Evolutionary conservation across 2,329 filamentous ascomycete genomes (phyloP).

Genomic region (Emergomyces pasteurianus): DNA sequence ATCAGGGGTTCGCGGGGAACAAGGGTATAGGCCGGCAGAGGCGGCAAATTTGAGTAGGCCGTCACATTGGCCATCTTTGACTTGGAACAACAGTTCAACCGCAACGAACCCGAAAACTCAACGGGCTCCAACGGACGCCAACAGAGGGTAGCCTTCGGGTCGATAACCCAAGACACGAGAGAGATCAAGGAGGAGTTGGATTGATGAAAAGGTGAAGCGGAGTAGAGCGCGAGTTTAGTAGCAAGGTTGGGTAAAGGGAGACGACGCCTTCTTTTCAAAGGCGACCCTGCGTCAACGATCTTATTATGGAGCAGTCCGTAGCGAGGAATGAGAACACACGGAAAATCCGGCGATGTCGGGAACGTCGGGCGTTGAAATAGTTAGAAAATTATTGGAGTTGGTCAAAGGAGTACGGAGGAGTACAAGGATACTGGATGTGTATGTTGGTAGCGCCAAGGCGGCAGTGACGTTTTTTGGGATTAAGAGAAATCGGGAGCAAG

Average conservation of each 20-base stretch:
- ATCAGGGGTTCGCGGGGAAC: conserved; percentile 59
- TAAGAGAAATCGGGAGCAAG: not conserved
- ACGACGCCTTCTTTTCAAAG: not conserved
- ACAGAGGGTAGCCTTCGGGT: not conserved
- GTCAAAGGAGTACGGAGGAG: no score
- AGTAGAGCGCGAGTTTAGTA: not conserved
- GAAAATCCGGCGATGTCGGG: not conserved
- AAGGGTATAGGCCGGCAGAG: conserved; percentile 71
- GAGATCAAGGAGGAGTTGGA: not conserved
- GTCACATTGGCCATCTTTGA: conserved; percentile 20
- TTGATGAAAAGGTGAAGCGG: not conserved
- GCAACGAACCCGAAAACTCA: not conserved
- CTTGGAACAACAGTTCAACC: not conserved
- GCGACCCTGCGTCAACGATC: not conserved
- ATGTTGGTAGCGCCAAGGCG: not conserved
- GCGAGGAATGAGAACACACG: not conserved
- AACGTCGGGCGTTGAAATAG: no score
- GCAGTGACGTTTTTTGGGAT: no score
- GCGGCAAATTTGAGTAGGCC: conserved; percentile 52
- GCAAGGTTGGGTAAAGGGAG: not conserved
- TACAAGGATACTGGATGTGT: no score
- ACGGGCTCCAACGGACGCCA: not conserved
- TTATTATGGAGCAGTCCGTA: not conserved
- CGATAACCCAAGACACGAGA: not conserved
- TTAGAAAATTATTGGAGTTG: not conserved